Base-by-base conservation (phyloP, 2,329 filamentous ascomycete species). In the Aureobasidium sp. region DNA sequence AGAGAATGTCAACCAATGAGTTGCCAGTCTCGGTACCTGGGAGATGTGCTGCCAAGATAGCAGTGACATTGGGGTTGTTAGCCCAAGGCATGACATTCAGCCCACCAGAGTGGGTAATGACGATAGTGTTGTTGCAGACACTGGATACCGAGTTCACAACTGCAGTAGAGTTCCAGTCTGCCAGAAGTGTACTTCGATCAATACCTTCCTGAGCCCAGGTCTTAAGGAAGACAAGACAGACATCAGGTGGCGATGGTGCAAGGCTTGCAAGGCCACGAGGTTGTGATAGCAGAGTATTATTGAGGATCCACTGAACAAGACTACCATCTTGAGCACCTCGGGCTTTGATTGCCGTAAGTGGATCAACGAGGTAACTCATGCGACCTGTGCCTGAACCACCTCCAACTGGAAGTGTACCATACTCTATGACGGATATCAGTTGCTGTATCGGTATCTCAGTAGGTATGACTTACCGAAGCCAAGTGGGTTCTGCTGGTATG, bases 151-250 rank as follows among this genome's bases (percentile, higher is more conserved):
- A 70, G 52, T 81, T 70, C n/a, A 80, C 78, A 6, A 80, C 54
- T 59, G 69, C 68, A 4, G 71, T 71, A 27, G 71, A 72, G 62
- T 80, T 71, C 71, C 75, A 78, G 66, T 79, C 77, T n/a, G 73
- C 68, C 29, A 71, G 66, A 5, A 80, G 69, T 7, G 70, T 69
- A 4, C 63, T 62, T 22, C 79, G 72, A 64, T 81, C 79, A n/a
- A 66, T 69, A 48, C 73, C 77, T 68, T 81, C 79, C 2, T 72
- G 70, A 0, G 78, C 77, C 70, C 72, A 80, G 15, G 69, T 81
- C 80, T 85, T 86, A 62, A 85, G 74, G 71, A 85, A 82, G 33
- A 85, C 82, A n/a, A 85, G 73, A 70, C 66, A 78, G 11, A 83
- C 80, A 9, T 78, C 75, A 8, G 77, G 74, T 35, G 63, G 63